phyloP scores from a whole-genome alignment of 2,329 filamentous ascomycete species.

The Hypoxylon sp. region DNA sequence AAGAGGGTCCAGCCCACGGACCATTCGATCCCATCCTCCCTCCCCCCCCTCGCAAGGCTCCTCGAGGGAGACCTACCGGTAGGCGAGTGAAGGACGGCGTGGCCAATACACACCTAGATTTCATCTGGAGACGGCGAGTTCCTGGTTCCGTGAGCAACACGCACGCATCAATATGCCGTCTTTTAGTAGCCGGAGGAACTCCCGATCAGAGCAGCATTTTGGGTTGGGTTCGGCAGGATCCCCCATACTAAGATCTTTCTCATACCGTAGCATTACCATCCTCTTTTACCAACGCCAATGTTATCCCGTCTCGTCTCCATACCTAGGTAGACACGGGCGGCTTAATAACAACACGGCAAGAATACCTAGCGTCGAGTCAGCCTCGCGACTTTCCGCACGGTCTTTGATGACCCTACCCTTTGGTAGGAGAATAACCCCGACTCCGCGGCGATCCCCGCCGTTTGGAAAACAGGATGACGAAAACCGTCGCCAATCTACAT shows the following conservation, averaged over 20 bases:
- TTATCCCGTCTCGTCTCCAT: neutral
- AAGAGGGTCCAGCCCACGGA: slow-evolving; percentile 29
- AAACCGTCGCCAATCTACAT: slow-evolving; percentile 20
- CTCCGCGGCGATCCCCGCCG: slow-evolving; percentile 30
- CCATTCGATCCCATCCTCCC: no score
- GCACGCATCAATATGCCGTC: slow-evolving; percentile 19
- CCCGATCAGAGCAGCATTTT: slow-evolving; percentile 9
- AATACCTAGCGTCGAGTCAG: slow-evolving; percentile 31
- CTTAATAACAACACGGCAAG: neutral
- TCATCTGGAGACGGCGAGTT: slow-evolving; percentile 28
- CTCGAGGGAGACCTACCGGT: slow-evolving; percentile 17
- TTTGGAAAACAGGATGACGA: slow-evolving; percentile 34
- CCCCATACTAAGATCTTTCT: slow-evolving; percentile 18
- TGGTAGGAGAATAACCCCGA: slow-evolving; percentile 15
- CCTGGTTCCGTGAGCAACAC: slow-evolving; percentile 10
- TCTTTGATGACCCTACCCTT: no score
- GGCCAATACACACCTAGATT: slow-evolving; percentile 19
- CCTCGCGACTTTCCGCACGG: slow-evolving; percentile 23
- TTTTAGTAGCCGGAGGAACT: neutral
- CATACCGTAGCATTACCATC: slow-evolving; percentile 21
- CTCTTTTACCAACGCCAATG: slow-evolving; percentile 14
- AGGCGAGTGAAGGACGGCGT: slow-evolving; percentile 10
- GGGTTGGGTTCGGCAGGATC: slow-evolving; percentile 19
- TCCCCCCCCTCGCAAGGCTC: slow-evolving; percentile 29
- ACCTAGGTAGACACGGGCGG: neutral